A percentile compares a stretch with the other conserved stretches of the same genome.
phyloP scores from a whole-genome alignment of 2,329 filamentous ascomycete species.

The Diaporthe sp. region DNA sequence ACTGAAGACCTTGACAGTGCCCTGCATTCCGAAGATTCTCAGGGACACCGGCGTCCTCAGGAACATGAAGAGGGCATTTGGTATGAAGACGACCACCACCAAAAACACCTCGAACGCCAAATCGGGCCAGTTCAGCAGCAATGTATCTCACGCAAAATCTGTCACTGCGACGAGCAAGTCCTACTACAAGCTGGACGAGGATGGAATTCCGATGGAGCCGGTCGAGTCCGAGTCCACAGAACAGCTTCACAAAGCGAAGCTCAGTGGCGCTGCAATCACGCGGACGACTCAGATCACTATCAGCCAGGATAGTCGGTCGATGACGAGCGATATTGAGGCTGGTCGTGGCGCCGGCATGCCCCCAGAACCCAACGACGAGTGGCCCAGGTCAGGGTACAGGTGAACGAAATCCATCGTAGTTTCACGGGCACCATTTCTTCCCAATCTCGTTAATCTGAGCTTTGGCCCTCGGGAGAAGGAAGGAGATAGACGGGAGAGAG shows the following conservation, averaged over 20 bases:
- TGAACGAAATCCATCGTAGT: neutral
- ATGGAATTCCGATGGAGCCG: conserved; percentile 29
- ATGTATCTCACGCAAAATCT: neutral
- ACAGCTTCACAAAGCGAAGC: conserved; percentile 11
- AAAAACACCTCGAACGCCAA: neutral
- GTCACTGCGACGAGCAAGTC: conserved; percentile 17
- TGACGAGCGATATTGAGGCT: conserved; percentile 10
- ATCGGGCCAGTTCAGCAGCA: neutral
- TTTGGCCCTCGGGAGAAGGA: neutral
- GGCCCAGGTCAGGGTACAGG: conserved; percentile 13
- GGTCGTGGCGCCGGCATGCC: neutral
- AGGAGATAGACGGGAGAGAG: neutral
- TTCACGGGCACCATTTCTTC: neutral
- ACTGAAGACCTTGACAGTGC: conserved; percentile 1
- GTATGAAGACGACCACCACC: conserved; percentile 37
- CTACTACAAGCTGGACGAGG: conserved; percentile 39
- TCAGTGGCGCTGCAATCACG: conserved; percentile 15
- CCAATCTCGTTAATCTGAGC: neutral
- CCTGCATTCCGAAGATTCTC: conserved; percentile 40
- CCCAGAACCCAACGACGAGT: conserved; percentile 1
- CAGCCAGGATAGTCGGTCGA: conserved; percentile 1
- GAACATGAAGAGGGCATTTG: conserved; percentile 43
- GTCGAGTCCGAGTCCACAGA: conserved; percentile 10
- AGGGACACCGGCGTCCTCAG: conserved; percentile 41
- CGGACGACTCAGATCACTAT: conserved; percentile 35